A percentile compares a stretch with the other conserved stretches of the same genome.
phyloP scores from a whole-genome alignment of 2,329 filamentous ascomycete genomes.

The Curvularia sp. region DNA sequence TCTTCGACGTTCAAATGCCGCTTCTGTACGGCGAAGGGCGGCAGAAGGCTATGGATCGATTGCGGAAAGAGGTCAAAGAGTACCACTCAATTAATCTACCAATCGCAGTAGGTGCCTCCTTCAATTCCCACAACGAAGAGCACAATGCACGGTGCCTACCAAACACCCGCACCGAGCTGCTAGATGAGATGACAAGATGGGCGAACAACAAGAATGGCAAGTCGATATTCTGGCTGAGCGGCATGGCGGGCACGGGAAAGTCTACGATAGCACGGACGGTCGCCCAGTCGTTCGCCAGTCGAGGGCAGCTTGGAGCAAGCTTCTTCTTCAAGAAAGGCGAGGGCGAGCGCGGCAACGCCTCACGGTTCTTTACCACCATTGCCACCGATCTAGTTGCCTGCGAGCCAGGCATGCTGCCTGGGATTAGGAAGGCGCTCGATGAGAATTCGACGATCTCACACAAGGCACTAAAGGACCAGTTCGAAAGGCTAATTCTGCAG shows the following conservation, averaged over 20 bases:
- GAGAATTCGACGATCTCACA: slow-evolving; percentile 17
- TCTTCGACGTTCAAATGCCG: slow-evolving; percentile 29
- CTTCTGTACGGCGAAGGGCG: slow-evolving; percentile 23
- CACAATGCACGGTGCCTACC: slow-evolving; percentile 30
- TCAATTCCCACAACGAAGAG: slow-evolving; percentile 3
- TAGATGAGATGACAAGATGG: slow-evolving; percentile 35
- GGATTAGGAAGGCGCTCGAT: slow-evolving; percentile 24
- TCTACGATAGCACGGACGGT: slow-evolving; percentile 30
- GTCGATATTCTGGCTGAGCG: slow-evolving; percentile 41
- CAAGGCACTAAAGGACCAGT: slow-evolving; percentile 14
- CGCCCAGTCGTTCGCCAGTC: slow-evolving; percentile 18
- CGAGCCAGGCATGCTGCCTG: slow-evolving; percentile 16
- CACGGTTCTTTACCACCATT: slow-evolving; percentile 28
- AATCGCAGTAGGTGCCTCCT: slow-evolving; percentile 24
- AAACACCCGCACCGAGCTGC: slow-evolving; percentile 35
- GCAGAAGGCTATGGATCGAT: neutral
- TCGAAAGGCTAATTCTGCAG: slow-evolving; percentile 18
- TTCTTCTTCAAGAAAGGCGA: slow-evolving; percentile 23
- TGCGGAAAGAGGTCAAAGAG: neutral
- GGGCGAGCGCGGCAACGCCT: slow-evolving; percentile 16
- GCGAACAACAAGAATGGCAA: slow-evolving; percentile 19
- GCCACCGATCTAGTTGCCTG: slow-evolving; percentile 22
- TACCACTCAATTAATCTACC: too few relatives aligned
- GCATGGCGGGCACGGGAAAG: slow-evolving; percentile 1
- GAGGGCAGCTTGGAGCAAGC: slow-evolving; percentile 18